A percentile compares a stretch with the other conserved stretches of the same genome.
These are phyloP conservation scores for Suillus luteus DNA, from an alignment of 768 basidiomycete genomes.

Conservation along the genomic window DNA sequence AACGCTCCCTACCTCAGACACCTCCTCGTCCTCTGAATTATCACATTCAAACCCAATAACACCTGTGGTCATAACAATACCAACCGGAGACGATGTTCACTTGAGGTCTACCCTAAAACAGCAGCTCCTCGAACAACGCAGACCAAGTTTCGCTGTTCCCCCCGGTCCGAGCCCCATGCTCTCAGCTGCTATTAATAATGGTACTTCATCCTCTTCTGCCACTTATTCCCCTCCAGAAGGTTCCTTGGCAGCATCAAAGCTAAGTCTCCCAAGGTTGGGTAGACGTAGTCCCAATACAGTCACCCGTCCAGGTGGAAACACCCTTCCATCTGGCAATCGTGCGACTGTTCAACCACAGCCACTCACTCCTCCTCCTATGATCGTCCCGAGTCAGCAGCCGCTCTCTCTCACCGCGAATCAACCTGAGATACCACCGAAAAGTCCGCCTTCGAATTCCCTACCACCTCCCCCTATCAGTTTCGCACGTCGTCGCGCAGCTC, in stretches of 20 bases:
- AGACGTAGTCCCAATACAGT: slow-evolving; percentile 43
- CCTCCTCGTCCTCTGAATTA: slow-evolving; percentile 41
- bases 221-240: slow-evolving; percentile 26
- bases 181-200: slow-evolving; percentile 28
- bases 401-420: slow-evolving; percentile 20
- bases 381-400: slow-evolving; percentile 27
- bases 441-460: slow-evolving; percentile 40
- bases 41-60: slow-evolving; percentile 59
- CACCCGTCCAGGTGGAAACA: slow-evolving; percentile 29
- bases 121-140: slow-evolving; percentile 72
- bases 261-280: slow-evolving; percentile 27
- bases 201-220: slow-evolving; percentile 27
- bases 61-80: slow-evolving; percentile 64
- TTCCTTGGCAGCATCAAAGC: slow-evolving; percentile 32
- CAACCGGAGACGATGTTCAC: slow-evolving; percentile 56
- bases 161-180: slow-evolving; percentile 22
- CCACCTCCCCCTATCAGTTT: slow-evolving; percentile 78
- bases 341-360: slow-evolving; percentile 25
- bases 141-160: slow-evolving; percentile 54
- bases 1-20: slow-evolving; percentile 50
- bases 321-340: slow-evolving; percentile 26
- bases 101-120: slow-evolving; percentile 67
- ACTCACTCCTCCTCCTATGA: slow-evolving; percentile 28
- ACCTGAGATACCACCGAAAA: slow-evolving; percentile 26
- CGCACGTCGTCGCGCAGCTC: slow-evolving; percentile 70